Conservation (phyloP, 1,284 basidiomycete genomes). For the Athelia psychrophila region DNA sequence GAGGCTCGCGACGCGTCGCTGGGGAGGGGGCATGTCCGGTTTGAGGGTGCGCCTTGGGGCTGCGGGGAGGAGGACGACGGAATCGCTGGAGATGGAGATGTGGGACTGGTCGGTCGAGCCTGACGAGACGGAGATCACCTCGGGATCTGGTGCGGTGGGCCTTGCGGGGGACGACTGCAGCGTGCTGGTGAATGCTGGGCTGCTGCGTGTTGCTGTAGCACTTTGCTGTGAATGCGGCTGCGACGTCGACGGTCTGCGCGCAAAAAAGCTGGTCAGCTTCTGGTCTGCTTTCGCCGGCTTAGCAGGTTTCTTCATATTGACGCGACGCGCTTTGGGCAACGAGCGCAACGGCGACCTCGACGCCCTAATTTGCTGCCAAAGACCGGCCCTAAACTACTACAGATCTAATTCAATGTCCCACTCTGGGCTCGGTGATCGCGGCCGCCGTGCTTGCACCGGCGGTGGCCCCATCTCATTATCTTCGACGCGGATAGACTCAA, state of each 20-base stretch:
- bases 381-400: background rate
- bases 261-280: background rate
- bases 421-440: background rate
- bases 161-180: background rate
- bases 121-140: slow-evolving; percentile 7
- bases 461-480: slow-evolving; percentile 8
- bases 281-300: background rate
- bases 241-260: background rate
- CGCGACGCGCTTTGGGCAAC: background rate
- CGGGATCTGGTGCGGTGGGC: slow-evolving; percentile 3
- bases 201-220: no score
- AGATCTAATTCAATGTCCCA: slow-evolving; percentile 2
- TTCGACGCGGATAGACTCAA: slow-evolving; percentile 7
- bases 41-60: background rate
- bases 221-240: background rate
- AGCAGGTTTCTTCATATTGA: background rate
- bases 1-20: background rate
- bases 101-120: slow-evolving; percentile 2
- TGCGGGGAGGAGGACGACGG: background rate
- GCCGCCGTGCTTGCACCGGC: background rate
- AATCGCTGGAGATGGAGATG: slow-evolving; percentile 5
- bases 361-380: background rate
- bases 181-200: no score
- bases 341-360: background rate
- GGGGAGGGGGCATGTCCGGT: background rate